A percentile compares a stretch with the other conserved stretches of the same genome.
Conservation (phyloP, 129 eudicot genomes). For the Chrysanthemum makinoi region DNA sequence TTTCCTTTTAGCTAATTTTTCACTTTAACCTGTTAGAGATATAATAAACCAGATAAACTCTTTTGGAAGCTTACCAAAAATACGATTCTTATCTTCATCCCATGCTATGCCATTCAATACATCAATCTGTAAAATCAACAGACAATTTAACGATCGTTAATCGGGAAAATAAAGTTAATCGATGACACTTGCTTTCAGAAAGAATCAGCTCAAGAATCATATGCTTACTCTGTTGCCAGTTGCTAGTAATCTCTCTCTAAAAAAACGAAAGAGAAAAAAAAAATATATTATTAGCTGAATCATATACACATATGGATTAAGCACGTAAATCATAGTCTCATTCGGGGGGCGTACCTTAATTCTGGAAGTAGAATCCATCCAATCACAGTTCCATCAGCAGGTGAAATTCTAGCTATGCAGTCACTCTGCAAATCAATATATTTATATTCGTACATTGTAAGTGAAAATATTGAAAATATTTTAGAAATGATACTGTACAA, state of each 20-base stretch:
- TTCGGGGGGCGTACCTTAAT: conserved; percentile 39
- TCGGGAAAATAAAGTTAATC: too few species aligned
- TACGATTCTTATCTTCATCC: conserved; percentile 53
- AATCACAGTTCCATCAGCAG: conserved; percentile 47
- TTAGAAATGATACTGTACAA: neutral
- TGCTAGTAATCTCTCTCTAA: too few species aligned
- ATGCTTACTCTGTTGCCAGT: too few species aligned
- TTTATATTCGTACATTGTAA: neutral
- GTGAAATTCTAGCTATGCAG: conserved; percentile 80
- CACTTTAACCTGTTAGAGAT: too few species aligned
- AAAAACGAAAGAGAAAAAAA: too few species aligned
- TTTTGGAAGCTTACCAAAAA: conserved; percentile 45
- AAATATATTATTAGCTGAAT: too few species aligned
- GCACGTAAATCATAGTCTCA: too few species aligned
- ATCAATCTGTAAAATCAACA: neutral
- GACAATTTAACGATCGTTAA: too few species aligned
- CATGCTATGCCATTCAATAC: conserved; percentile 85
- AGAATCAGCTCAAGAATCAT: too few species aligned
- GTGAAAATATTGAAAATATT: neutral
- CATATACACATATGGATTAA: too few species aligned
- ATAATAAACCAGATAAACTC: neutral
- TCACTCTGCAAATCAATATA: conserved; percentile 53
- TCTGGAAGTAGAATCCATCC: conserved; percentile 78
- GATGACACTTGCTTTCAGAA: too few species aligned
- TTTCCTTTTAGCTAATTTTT: too few species aligned